Evolutionary conservation across 176 grass and related monocot species (phyloP).

Genomic region (Aegilops speltoides): DNA sequence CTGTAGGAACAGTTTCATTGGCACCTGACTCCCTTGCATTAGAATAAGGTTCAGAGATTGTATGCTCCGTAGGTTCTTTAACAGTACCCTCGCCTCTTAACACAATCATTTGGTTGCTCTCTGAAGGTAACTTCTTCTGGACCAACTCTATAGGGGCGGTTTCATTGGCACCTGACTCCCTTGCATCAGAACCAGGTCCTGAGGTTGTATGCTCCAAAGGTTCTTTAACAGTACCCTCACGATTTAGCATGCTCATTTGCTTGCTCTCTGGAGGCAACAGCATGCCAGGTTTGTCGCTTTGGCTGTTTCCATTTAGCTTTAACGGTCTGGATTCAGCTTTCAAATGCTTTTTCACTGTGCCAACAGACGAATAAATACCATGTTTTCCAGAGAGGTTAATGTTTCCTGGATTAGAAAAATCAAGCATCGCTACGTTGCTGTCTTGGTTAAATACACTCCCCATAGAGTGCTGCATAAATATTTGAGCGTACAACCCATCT

Average conservation of each 20-base stretch:
- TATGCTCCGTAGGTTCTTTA: background rate
- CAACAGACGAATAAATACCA: conserved; percentile 21
- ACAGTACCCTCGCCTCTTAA: background rate
- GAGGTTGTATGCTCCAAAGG: background rate
- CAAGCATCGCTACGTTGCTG: conserved; percentile 11
- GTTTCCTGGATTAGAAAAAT: conserved; percentile 9
- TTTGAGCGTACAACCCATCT: conserved; percentile 33
- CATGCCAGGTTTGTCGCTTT: conserved; percentile 10
- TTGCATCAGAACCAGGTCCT: conserved; percentile 10
- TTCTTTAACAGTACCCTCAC: background rate
- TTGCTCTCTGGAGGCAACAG: conserved; percentile 9
- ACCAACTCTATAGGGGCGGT: background rate
- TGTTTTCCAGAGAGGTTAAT: background rate
- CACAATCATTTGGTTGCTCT: background rate
- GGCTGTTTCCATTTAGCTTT: conserved; percentile 28
- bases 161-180: background rate
- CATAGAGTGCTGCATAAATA: conserved; percentile 15
- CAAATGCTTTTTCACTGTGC: conserved; percentile 6
- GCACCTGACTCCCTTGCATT: conserved; percentile 5
- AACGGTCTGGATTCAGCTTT: conserved; percentile 29
- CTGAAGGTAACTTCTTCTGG: conserved; percentile 27
- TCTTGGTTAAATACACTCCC: conserved; percentile 18
- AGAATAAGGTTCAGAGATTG: conserved; percentile 1
- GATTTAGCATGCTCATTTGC: background rate
- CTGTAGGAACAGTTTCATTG: background rate